Base-by-base conservation (phyloP, 306 rosid species). In the Ormosia semicastrata region DNA sequence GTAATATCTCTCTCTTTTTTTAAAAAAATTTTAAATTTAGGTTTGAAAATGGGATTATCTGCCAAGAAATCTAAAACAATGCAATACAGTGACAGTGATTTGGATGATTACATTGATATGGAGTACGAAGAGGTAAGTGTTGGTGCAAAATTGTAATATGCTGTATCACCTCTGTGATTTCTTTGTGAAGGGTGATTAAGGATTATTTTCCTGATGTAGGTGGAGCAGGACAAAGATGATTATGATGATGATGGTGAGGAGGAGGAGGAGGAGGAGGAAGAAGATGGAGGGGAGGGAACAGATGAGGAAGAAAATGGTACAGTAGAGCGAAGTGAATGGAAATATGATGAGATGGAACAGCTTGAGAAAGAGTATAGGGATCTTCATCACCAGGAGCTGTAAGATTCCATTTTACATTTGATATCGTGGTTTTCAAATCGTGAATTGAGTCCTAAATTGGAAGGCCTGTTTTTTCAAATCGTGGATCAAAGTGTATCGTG, bases 381-480 rank as follows among this genome's bases (percentile, higher is more conserved):
- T 78, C 91, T 93, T 80, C 92, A 90, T 65, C 77, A 86, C 24
- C 92, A 91, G 86, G 94, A 95, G 77, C 86, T 78, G 99, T 95
- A 82, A 90, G 97, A 66, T 66, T 86, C 58, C 14, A 29, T 3
- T 78, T 77, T 15, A 17, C 69, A 65, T n/a, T 67, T 40, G 12
- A 46, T 47, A 49, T 0, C 24, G 24, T 24, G 24, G 24, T 24
- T 24, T 0, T 24, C 24, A 24, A 24, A 24, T 24, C 1, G 24
- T 24, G 24, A 24, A 24, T 24, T 1, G 24, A 24, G 24, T 24
- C 24, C 24, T 24, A 1, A 24, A 24, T 24, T 24, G 24, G 24
- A 24, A 24, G 24, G 24, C 24, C 24, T 24, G 1, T 24, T 24
- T 24, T 24, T 0, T 24, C 24, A 24, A 24, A 24, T 24, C 24